These are phyloP conservation scores for Phanerochaete sordida DNA, from an alignment of 768 basidiomycete genomes.

Conservation along the genomic window DNA sequence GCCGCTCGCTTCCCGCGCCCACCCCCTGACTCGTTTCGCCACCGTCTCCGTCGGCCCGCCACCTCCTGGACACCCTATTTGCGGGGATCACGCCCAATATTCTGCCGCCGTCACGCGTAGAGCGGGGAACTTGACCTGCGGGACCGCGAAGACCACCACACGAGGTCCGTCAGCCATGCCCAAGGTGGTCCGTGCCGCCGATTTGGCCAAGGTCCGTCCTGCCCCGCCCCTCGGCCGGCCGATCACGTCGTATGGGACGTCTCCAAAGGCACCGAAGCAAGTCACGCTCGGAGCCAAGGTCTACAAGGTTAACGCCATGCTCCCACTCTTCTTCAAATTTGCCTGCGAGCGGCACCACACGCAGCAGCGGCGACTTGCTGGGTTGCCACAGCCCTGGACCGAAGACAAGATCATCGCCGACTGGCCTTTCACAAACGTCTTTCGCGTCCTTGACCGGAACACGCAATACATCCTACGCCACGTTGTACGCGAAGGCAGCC, in stretches of 20 bases:
- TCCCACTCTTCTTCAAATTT: constrained; percentile 29
- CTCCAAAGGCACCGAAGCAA: background rate
- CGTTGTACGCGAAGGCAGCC: constrained; percentile 67
- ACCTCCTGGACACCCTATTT: background rate
- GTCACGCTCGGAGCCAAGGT: constrained; percentile 20
- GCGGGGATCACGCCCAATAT: background rate
- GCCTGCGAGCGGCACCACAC: constrained; percentile 29
- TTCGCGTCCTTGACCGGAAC: constrained; percentile 66
- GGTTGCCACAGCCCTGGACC: constrained; percentile 50
- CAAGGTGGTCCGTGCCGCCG: background rate
- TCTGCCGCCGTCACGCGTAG: background rate
- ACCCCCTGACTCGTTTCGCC: background rate
- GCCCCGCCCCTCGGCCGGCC: background rate
- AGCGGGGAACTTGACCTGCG: background rate
- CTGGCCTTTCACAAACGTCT: constrained; percentile 71
- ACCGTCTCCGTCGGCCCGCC: background rate
- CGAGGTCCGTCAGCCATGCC: background rate
- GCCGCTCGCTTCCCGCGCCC: background rate
- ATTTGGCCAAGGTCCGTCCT: background rate
- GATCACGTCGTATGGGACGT: background rate
- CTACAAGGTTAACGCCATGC: constrained; percentile 21
- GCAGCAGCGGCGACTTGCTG: constrained; percentile 25
- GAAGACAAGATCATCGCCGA: constrained; percentile 51
- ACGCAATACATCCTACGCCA: constrained; percentile 66
- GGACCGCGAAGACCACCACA: background rate